Evolutionary conservation across 495 filamentous ascomycete species (phyloP), one percentile per base, ranked within the genome.

Genomic region (Talaromyces trachyspermus): DNA sequence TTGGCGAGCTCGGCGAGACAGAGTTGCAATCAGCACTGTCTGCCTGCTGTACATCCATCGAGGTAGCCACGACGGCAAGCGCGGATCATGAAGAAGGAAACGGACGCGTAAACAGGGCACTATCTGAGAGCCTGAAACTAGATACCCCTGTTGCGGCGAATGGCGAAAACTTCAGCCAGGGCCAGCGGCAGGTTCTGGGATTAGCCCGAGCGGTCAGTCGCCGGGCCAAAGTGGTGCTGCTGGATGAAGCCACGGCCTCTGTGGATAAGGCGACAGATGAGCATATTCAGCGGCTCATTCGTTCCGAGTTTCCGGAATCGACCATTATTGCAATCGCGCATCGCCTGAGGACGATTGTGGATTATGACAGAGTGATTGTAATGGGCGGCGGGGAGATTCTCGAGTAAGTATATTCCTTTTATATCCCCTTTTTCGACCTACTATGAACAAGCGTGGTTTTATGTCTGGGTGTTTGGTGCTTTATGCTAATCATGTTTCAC

Each of bases 301-400:
- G 95, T 53, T 82, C 76, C 35, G 92, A 89, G 33, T 78, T 89
- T 12, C 75, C 85, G 52, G 92, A 90, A 11, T 79, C 94, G 20
- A 98, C 92, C 1, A 97, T 91, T 8, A 95, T 97, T 59, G 84
- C 90, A 11, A 97, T 98, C 58, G 94, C 92, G 25, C 92, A 98
- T 63, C 81, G 92, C 38, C 72, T 98, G 26, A 90, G 88, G 1
- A 98, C 92, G 24, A 95, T 98, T 69, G 90, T 84, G 64, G 78
- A 84, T 50, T 90, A 90, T 0, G 84, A 95, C 60, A 96, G 95
- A 59, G 97, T 98, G 50, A 88, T 96, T 20, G 89, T 95, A 56
- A 89, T 98, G 83, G 75, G 80, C 8, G 67, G 84, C 41, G 92
- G 92, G 39, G 61, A 73, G 19, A 92, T 96, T 49, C 74, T 95